phyloP scores from a whole-genome alignment of 768 basidiomycete genomes.

The Brasilioporus rufonigricans region DNA sequence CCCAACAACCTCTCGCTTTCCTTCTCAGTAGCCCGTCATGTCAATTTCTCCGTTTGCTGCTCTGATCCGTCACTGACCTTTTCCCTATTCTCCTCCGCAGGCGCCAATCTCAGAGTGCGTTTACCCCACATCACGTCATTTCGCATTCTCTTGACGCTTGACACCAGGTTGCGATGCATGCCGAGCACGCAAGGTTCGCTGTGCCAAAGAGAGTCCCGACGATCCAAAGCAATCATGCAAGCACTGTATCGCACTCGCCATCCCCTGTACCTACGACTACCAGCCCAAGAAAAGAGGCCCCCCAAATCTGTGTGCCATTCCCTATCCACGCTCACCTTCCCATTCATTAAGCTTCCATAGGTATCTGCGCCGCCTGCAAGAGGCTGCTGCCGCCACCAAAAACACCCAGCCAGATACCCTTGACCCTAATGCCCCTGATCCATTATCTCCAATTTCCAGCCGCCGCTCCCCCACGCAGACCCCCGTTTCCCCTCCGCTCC shows the following conservation, averaged over 20 bases:
- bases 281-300: constrained; percentile 93
- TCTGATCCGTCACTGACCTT: constrained; percentile 32
- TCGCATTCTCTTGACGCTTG: constrained; percentile 20
- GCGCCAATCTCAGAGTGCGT: constrained; percentile 82
- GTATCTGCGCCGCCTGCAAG: constrained; percentile 78
- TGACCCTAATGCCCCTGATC: constrained; percentile 37
- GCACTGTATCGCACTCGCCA: constrained; percentile 78
- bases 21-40: constrained; percentile 30
- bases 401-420: constrained; percentile 32
- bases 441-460: constrained; percentile 47
- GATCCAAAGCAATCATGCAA: constrained; percentile 81
- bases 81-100: constrained; percentile 38
- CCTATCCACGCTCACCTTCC: not conserved
- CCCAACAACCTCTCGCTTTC: not conserved
- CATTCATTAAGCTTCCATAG: constrained; percentile 33
- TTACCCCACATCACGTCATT: constrained; percentile 23
- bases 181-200: constrained; percentile 82
- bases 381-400: constrained; percentile 58
- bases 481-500: constrained; percentile 44
- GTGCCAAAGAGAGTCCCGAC: constrained; percentile 75
- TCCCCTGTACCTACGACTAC: constrained; percentile 88
- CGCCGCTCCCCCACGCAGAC: constrained; percentile 38
- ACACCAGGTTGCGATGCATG: constrained; percentile 79
- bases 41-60: constrained; percentile 29
- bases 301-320: constrained; percentile 71